Percentiles rank a stretch among this genome's conserved stretches.
phyloP scores from a whole-genome alignment of 495 filamentous ascomycete genomes.

The Annulohypoxylon stygium region DNA sequence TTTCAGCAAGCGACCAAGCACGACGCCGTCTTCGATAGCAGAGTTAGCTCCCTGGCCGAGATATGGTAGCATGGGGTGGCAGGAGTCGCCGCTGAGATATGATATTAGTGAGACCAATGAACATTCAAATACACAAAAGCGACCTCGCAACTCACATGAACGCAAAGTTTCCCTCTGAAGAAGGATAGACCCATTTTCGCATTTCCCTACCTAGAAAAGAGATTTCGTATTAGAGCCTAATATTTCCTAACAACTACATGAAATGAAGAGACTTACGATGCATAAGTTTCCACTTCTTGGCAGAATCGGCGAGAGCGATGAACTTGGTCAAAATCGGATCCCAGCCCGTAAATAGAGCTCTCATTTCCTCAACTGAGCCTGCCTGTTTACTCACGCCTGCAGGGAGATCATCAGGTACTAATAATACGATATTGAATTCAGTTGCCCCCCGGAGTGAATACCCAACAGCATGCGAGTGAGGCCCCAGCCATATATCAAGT shows the following conservation, averaged over 20 bases:
- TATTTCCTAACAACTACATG: not conserved
- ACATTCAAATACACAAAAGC: not conserved
- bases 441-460: conserved; percentile 65
- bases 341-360: conserved; percentile 61
- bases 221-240: conserved; percentile 19
- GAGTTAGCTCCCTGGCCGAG: conserved; percentile 64
- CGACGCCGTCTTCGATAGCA: conserved; percentile 62
- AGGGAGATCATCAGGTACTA: conserved; percentile 62
- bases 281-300: conserved; percentile 56
- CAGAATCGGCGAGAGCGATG: conserved; percentile 40
- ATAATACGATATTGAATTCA: conserved; percentile 68
- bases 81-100: conserved; percentile 61
- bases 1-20: conserved; percentile 57
- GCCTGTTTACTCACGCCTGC: conserved; percentile 52
- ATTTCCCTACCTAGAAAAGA: conserved; percentile 45
- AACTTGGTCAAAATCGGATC: conserved; percentile 56
- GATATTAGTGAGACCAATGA: not conserved
- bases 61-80: conserved; percentile 71
- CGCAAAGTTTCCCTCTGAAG: conserved; percentile 35
- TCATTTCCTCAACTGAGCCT: conserved; percentile 61
- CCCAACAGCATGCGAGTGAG: conserved; percentile 64
- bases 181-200: conserved; percentile 45
- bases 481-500: conserved; percentile 76
- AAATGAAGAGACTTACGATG: conserved; percentile 46
- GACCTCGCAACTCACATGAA: conserved; percentile 45